Conservation (phyloP, 148 eudicot genomes). For the Chenopodium album region DNA sequence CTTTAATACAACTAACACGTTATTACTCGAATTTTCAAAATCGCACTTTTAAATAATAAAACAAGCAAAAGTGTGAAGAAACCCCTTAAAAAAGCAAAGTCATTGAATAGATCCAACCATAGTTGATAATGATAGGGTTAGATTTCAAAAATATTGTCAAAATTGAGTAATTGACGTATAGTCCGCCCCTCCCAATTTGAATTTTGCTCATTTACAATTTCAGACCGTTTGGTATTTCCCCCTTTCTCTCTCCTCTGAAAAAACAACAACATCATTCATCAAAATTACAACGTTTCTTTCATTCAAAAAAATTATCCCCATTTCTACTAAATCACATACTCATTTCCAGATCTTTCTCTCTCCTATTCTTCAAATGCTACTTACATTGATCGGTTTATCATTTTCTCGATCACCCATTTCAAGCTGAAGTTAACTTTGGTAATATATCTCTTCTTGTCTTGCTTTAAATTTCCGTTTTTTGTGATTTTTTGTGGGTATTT, state of each 20-base stretch:
- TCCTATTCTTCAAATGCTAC: conserved; percentile 22
- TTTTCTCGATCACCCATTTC: conserved; percentile 22
- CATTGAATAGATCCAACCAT: conserved; percentile 1
- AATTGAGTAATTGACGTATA: background rate
- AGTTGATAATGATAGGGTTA: background rate
- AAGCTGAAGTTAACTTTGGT: conserved; percentile 41
- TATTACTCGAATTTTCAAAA: background rate
- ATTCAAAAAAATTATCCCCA: background rate
- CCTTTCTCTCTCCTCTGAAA: conserved; percentile 20
- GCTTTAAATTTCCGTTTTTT: conserved; percentile 1
- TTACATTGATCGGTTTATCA: conserved; percentile 3
- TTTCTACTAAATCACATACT: background rate
- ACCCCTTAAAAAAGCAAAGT: background rate
- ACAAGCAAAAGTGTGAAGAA: background rate
- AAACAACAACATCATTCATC: background rate
- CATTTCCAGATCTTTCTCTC: conserved; percentile 15
- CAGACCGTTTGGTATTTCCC: conserved; percentile 31
- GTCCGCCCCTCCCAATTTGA: conserved; percentile 26
- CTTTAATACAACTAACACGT: background rate
- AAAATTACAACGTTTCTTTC: conserved; percentile 9
- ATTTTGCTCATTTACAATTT: conserved; percentile 16
- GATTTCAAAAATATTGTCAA: background rate
- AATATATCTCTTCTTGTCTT: background rate
- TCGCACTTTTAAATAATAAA: background rate
- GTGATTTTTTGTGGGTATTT: conserved; percentile 6